A percentile compares a stretch with the other conserved stretches of the same genome.
These are phyloP conservation scores for Ceratobasidium sp. DNA, from an alignment of 1,284 basidiomycete genomes.

Conservation along the genomic window DNA sequence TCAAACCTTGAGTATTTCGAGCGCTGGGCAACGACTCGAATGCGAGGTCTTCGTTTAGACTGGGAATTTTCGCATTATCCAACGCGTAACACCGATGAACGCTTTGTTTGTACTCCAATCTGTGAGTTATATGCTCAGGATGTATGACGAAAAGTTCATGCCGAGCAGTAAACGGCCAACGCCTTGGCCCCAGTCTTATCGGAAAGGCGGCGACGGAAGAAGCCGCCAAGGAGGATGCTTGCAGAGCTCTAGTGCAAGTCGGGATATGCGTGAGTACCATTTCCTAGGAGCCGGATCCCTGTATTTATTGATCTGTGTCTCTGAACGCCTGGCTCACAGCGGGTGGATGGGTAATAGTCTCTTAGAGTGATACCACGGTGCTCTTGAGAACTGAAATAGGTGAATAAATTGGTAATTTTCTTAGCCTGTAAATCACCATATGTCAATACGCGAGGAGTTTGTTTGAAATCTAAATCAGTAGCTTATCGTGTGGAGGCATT, in stretches of 20 bases:
- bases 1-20: conserved; percentile 6
- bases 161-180: neutral
- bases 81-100: neutral
- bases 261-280: neutral
- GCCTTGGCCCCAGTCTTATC: neutral
- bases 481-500: no score
- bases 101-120: neutral
- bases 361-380: no score
- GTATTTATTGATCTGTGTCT: no score
- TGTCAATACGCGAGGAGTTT: no score
- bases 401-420: no score
- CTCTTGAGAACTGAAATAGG: no score
- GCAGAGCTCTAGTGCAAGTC: neutral
- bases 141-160: neutral
- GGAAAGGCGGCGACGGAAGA: neutral
- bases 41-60: neutral
- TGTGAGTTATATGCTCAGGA: neutral
- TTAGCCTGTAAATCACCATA: no score
- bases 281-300: no score
- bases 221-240: neutral
- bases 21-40: neutral
- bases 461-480: no score
- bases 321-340: no score
- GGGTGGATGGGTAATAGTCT: no score
- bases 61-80: neutral